phyloP scores from a whole-genome alignment of 2,329 filamentous ascomycete genomes.

The Xylariomycetidae sp. region DNA sequence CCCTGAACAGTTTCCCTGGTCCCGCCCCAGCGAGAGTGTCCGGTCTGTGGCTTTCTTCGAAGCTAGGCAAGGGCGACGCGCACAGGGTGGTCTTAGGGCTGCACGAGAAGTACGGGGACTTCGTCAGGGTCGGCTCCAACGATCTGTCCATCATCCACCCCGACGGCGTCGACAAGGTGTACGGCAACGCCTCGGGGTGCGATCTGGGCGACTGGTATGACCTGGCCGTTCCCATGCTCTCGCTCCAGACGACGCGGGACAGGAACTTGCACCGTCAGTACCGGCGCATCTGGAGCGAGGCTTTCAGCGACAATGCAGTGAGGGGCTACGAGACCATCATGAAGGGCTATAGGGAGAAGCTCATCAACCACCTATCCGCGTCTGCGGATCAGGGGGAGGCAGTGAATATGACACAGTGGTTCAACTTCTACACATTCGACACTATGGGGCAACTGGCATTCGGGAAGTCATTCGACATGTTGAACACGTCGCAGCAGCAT shows the following conservation, averaged over 20 bases:
- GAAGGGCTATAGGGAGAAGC: neutral
- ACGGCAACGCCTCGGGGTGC: neutral
- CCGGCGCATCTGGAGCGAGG: slow-evolving; percentile 1
- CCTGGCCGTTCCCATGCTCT: neutral
- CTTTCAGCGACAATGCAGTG: neutral
- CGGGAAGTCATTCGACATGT: neutral
- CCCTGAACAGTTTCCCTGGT: neutral
- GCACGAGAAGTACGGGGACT: slow-evolving; percentile 1
- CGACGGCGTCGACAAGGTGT: neutral
- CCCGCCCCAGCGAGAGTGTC: neutral
- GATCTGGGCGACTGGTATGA: neutral
- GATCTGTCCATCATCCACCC: neutral
- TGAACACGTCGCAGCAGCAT: neutral
- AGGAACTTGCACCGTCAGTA: neutral
- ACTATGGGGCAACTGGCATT: slow-evolving; percentile 1
- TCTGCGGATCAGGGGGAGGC: neutral
- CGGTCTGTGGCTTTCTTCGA: neutral
- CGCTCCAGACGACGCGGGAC: slow-evolving; percentile 1
- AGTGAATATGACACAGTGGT: neutral
- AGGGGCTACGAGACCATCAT: neutral
- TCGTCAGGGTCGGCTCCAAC: neutral
- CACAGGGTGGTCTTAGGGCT: neutral
- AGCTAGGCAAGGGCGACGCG: neutral
- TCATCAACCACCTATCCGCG: neutral
- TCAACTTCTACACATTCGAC: neutral